A percentile compares a stretch with the other conserved stretches of the same genome.
These are phyloP conservation scores for Beauveria australis DNA, from an alignment of 2,329 filamentous ascomycete genomes.

Conservation along the genomic window DNA sequence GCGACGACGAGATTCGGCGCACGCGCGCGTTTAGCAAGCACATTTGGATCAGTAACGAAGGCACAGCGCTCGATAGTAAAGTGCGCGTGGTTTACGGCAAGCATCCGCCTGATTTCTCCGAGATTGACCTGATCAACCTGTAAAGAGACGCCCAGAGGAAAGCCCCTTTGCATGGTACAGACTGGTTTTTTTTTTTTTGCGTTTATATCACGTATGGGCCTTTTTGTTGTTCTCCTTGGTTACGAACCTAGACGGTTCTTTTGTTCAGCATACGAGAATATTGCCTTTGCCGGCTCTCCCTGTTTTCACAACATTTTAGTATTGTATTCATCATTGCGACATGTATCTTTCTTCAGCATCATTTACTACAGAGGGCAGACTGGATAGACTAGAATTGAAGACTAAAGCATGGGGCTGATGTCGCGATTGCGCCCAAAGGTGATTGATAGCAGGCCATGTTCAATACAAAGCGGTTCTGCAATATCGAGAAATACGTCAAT, in stretches of 20 bases:
- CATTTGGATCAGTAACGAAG: conserved; percentile 92
- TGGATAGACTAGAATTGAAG: not conserved
- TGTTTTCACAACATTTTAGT: not conserved
- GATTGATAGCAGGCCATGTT: too few species aligned
- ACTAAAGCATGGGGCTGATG: not conserved
- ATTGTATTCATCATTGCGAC: not conserved
- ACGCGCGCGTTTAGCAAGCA: conserved; percentile 68
- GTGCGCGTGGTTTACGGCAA: conserved; percentile 74
- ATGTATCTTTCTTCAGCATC: not conserved
- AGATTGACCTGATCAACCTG: conserved; percentile 77
- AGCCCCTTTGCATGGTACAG: not conserved
- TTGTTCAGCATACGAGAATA: not conserved
- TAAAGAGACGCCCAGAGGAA: conserved; percentile 27
- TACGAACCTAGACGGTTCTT: not conserved
- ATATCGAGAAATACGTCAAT: too few species aligned
- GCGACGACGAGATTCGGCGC: conserved; percentile 79
- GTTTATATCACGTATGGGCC: not conserved
- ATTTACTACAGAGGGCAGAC: not conserved
- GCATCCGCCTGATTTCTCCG: conserved; percentile 83
- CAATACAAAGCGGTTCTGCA: too few species aligned
- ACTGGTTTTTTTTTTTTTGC: not conserved
- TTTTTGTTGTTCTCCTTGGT: not conserved
- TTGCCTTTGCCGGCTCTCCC: not conserved
- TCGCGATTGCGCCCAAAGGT: too few species aligned
- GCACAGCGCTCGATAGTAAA: conserved; percentile 78